Conservation (phyloP, 345 rosid species). For the Isatis tinctoria region DNA sequence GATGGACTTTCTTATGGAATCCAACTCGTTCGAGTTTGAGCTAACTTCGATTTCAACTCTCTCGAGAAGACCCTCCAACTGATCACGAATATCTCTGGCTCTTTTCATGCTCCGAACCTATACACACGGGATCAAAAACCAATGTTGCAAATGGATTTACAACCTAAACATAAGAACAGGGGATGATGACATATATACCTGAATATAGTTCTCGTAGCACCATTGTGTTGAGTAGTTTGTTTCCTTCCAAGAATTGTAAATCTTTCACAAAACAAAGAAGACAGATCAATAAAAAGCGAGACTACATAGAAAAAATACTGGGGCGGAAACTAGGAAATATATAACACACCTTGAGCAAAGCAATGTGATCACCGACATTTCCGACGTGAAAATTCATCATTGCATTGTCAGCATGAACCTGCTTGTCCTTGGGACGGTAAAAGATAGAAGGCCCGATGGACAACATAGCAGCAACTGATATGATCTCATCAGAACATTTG, state of each 20-base stretch:
- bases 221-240: conserved; percentile 84
- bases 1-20: conserved; percentile 62
- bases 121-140: conserved; percentile 8
- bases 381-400: conserved; percentile 75
- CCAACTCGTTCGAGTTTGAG: conserved; percentile 52
- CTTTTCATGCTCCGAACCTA: conserved; percentile 94
- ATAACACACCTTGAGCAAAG: conserved; percentile 56
- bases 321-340: not conserved
- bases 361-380: conserved; percentile 81
- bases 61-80: conserved; percentile 77
- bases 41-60: conserved; percentile 77
- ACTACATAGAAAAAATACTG: not conserved
- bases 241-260: conserved; percentile 82
- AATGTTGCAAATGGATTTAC: not conserved
- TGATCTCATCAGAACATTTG: conserved; percentile 77
- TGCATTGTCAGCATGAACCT: conserved; percentile 86
- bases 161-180: not conserved
- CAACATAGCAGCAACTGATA: conserved; percentile 84
- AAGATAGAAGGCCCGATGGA: conserved; percentile 82
- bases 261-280: conserved; percentile 37
- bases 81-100: conserved; percentile 82
- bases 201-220: conserved; percentile 91
- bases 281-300: not conserved
- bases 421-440: conserved; percentile 87
- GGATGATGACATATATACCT: conserved; percentile 38